Evolutionary conservation across 441 rosid genomes (phyloP), one percentile per base, ranked within the genome.

Genomic region (Erodium texanum): DNA sequence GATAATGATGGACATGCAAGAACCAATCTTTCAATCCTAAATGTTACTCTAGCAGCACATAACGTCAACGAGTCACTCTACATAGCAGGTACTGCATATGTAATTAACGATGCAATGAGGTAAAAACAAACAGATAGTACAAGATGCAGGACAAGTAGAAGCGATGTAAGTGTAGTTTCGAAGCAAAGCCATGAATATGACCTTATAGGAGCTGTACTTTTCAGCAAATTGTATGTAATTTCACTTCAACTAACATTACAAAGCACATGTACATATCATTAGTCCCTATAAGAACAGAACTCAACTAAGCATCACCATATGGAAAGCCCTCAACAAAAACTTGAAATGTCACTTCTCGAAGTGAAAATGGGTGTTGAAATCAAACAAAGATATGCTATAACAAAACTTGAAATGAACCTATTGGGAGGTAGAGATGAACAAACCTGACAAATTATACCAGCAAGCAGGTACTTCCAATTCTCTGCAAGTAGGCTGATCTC

Each of bases 371-470:
- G 29, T 27, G 2, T 27, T 27, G 2, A 27, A 27, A 27, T 27
- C 29, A 1, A 27, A 27, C 1, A 27, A 1, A 27, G n/a, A n/a
- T n/a, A n/a, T n/a, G n/a, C n/a, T n/a, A 15, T 54, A n/a, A 7
- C 20, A 56, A 18, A 56, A 19, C 62, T 18, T 20, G 24, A 54
- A 54, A 54, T 16, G 23, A 54, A 7, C 22, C 22, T 7, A 54
- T 54, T 54, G 20, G 4, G 29, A 27, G 7, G 20, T 18, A 18
- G 14, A 52, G 14, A 52, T 7, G 18, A 29, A 3, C 23, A 68
- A 74, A 93, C 99, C 99, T 95, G 99, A 80, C 69, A 92, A 78
- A 92, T 75, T 63, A 95, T 80, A 74, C 99, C 98, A 38, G 87
- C 92, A 61, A 95, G 88, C 77, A 95, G 85, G 70, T 85, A 87